A percentile compares a stretch with the other conserved stretches of the same genome.
phyloP scores from a whole-genome alignment of 306 rosid genomes.

The Trifolium repens region DNA sequence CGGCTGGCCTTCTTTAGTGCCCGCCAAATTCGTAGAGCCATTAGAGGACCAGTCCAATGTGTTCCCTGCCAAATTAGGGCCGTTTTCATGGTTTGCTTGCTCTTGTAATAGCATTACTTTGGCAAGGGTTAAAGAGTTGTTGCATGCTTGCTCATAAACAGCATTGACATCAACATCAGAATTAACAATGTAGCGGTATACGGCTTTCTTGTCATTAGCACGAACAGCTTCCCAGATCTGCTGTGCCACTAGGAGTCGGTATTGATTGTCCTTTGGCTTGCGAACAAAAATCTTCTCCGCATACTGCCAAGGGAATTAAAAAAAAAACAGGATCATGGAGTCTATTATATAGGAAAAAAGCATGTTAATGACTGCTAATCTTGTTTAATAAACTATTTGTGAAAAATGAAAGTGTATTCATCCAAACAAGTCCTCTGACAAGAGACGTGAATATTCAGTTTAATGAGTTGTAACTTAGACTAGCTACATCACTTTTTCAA shows the following conservation, averaged over 20 bases:
- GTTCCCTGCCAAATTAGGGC: slow-evolving; percentile 60
- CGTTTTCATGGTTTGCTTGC: slow-evolving; percentile 65
- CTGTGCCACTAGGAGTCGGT: slow-evolving; percentile 70
- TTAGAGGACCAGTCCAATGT: slow-evolving; percentile 74
- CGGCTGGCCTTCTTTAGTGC: slow-evolving; percentile 65
- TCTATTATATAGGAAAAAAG: no score
- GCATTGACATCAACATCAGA: slow-evolving; percentile 82
- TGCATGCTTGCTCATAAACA: slow-evolving; percentile 66
- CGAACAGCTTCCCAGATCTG: slow-evolving; percentile 94
- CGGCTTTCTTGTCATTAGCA: slow-evolving; percentile 91
- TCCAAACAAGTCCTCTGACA: no score
- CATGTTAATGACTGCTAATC: no score
- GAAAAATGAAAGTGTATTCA: neutral
- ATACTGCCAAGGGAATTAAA: slow-evolving; percentile 49
- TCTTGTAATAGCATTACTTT: slow-evolving; percentile 91
- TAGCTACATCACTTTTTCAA: no score
- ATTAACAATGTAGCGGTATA: slow-evolving; percentile 86
- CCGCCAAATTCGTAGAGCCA: slow-evolving; percentile 55
- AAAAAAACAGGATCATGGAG: slow-evolving; percentile 32
- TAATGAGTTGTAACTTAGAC: no score
- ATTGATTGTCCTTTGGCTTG: slow-evolving; percentile 80
- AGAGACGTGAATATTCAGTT: no score
- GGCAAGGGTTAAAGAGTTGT: slow-evolving; percentile 83
- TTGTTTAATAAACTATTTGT: no score
- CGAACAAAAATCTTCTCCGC: slow-evolving; percentile 92